phyloP scores from a whole-genome alignment of 768 basidiomycete genomes.

The Tulasnella sp. region DNA sequence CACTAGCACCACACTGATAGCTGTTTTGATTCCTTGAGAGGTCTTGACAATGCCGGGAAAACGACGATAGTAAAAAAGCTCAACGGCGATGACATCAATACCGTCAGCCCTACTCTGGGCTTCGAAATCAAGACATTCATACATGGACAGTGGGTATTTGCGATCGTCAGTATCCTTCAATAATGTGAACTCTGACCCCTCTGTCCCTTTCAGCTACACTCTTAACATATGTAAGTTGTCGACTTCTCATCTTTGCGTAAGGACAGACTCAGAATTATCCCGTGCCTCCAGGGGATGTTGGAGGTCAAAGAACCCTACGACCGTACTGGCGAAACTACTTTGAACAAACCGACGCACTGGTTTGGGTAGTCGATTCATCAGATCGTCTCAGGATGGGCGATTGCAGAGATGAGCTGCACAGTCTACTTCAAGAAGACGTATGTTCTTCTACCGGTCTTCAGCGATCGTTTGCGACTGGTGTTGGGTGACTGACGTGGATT shows the following conservation, averaged over 20 bases:
- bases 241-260: neutral
- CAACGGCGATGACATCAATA: slow-evolving; percentile 79
- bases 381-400: slow-evolving; percentile 84
- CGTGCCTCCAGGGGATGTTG: slow-evolving; percentile 74
- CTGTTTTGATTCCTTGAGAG: slow-evolving; percentile 37
- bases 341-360: slow-evolving; percentile 93
- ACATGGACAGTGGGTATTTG: slow-evolving; percentile 59
- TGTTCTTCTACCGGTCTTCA: slow-evolving; percentile 23
- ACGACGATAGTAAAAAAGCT: slow-evolving; percentile 95
- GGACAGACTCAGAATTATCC: neutral
- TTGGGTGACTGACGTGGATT: neutral
- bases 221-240: slow-evolving; percentile 33
- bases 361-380: slow-evolving; percentile 97
- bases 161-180: slow-evolving; percentile 8
- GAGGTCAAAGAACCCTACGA: slow-evolving; percentile 86
- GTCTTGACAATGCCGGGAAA: slow-evolving; percentile 97
- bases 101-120: slow-evolving; percentile 85
- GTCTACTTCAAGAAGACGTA: slow-evolving; percentile 84
- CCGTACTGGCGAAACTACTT: slow-evolving; percentile 99
- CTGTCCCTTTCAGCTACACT: slow-evolving; percentile 26
- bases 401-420: slow-evolving; percentile 77
- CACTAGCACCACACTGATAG: neutral
- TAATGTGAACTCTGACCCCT: slow-evolving; percentile 4
- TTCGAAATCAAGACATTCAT: slow-evolving; percentile 98
- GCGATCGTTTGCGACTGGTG: neutral